Conservation (phyloP, 2,329 filamentous ascomycete genomes). For the Emydomyces testavorans region DNA sequence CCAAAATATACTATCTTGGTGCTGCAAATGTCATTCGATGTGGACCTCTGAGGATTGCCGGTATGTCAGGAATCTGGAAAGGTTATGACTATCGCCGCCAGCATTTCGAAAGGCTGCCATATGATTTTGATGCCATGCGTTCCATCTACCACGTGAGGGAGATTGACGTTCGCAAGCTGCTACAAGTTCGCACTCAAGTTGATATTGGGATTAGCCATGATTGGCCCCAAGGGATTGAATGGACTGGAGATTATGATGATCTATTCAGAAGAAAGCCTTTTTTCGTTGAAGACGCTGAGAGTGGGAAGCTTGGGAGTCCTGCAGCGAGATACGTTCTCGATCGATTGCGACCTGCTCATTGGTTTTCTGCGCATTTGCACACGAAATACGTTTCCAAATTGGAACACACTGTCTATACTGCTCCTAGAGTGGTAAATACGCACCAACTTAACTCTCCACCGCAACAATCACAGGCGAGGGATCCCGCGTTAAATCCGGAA, state of each 20-base stretch:
- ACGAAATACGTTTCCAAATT: slow-evolving; percentile 61
- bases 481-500: background rate
- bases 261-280: slow-evolving; percentile 63
- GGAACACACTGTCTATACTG: slow-evolving; percentile 8
- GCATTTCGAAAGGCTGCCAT: slow-evolving; percentile 78
- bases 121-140: slow-evolving; percentile 61
- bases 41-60: slow-evolving; percentile 76
- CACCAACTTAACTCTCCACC: background rate
- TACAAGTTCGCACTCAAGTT: slow-evolving; percentile 74
- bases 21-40: slow-evolving; percentile 78
- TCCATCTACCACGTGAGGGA: slow-evolving; percentile 85
- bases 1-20: slow-evolving; percentile 94
- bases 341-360: slow-evolving; percentile 66
- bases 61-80: slow-evolving; percentile 91
- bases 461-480: background rate
- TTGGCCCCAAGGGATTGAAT: slow-evolving; percentile 80
- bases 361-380: slow-evolving; percentile 92
- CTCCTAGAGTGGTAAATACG: slow-evolving; percentile 4
- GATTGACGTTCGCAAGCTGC: slow-evolving; percentile 77
- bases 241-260: slow-evolving; percentile 55
- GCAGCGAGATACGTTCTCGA: slow-evolving; percentile 74
- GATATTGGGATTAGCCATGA: slow-evolving; percentile 91
- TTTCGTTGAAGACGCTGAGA: slow-evolving; percentile 63
- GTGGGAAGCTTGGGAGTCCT: slow-evolving; percentile 64
- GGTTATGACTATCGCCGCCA: slow-evolving; percentile 72